Base-by-base conservation (phyloP, 208 protist genomes). In the Wallacemonas sp. region DNA sequence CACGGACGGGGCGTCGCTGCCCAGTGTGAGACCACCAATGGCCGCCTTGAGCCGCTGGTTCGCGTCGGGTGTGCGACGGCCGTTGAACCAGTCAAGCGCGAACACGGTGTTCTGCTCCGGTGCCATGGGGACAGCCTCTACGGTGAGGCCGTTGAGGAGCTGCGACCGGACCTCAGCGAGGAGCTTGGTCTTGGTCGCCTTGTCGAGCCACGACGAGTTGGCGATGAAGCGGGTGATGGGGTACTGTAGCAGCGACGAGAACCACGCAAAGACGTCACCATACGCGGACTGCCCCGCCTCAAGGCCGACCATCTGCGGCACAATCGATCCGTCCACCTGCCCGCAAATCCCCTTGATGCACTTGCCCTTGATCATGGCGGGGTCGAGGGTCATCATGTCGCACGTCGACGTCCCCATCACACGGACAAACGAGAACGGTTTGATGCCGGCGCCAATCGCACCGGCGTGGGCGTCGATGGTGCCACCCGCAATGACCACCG, bases 351-450 rank as follows among this genome's bases (percentile, higher is more conserved):
- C 82, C 39, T 48, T 52, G 48, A 67, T 67, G 48, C 62, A 67
- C 28, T 42, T 69, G 66, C 14, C 41, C 46, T 57, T 48, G 10
- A 84, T 74, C n/a, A 68, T 65, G 7, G 8, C 25, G 5, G 65
- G 57, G 52, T 84, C 77, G 29, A 82, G 63, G 16, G 77, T 77
- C 74, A 89, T 86, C 73, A 83, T 82, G 69, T 89, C 82, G 72
- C 82, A 89, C 11, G 76, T 89, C 29, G 79, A 86, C 5, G 76
- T 89, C n/a, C 82, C 79, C 82, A 85, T 89, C 3, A 89, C 74
- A 26, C 82, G 82, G 25, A 81, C 72, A 57, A 86, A 77, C 18
- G 76, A 63, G 68, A 73, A 72, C 14, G 74, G 67, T 38, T 73
- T 74, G 29, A 83, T 81, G 59, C 76, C 75, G 10, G 78, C 82